Conservation (phyloP, 2,329 filamentous ascomycete genomes). For the Clonostachys sp. region DNA sequence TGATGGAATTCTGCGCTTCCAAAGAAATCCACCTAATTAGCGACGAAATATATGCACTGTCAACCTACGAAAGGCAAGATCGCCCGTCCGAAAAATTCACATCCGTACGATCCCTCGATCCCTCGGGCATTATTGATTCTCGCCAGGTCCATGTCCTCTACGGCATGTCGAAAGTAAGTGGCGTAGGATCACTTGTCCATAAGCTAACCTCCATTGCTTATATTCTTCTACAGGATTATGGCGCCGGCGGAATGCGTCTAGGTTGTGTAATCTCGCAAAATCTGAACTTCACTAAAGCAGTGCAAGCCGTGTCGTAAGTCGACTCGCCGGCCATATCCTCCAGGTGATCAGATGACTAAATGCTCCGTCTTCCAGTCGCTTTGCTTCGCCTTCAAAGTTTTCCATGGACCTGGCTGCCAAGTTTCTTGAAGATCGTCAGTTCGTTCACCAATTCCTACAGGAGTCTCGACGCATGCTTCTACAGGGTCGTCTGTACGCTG, state of each 20-base stretch:
- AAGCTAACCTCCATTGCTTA: not conserved
- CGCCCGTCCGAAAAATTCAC: not conserved
- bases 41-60: constrained; percentile 5
- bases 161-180: not conserved
- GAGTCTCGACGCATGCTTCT: not conserved
- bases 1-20: not conserved
- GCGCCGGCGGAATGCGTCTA: not conserved
- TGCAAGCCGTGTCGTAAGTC: not conserved
- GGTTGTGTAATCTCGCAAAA: not conserved
- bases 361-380: not conserved
- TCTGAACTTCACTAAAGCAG: not conserved
- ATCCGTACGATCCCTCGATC: not conserved
- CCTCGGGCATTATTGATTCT: not conserved
- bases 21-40: not conserved
- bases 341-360: no score
- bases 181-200: no score
- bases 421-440: not conserved
- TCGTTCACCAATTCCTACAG: not conserved
- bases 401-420: not conserved
- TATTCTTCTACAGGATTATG: not conserved
- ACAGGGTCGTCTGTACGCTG: not conserved
- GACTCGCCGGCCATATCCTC: no score
- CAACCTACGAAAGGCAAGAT: not conserved
- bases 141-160: not conserved
- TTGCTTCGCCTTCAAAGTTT: not conserved